These are phyloP conservation scores for Leccinum barrowsii DNA, from an alignment of 768 basidiomycete species.

Conservation along the genomic window DNA sequence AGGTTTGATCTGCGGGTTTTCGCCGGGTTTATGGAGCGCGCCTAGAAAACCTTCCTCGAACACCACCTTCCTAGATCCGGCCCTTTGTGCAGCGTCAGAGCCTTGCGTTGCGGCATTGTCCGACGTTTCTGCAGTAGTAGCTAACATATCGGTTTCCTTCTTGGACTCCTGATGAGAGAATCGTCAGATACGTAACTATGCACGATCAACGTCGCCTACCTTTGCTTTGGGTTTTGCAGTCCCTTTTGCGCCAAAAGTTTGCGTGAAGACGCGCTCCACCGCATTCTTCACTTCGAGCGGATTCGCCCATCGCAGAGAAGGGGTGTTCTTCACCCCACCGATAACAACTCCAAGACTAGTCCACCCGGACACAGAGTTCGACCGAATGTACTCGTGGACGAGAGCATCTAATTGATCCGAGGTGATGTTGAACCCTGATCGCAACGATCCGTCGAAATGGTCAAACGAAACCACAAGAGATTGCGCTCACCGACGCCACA, in stretches of 20 bases:
- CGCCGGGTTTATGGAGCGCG: constrained; percentile 88
- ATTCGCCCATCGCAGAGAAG: constrained; percentile 76
- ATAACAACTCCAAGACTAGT: constrained; percentile 64
- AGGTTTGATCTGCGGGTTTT: constrained; percentile 81
- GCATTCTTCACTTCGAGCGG: constrained; percentile 82
- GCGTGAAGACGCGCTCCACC: constrained; percentile 64
- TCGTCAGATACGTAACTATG: neutral
- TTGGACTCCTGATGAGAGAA: constrained; percentile 43
- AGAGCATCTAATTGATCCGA: constrained; percentile 54
- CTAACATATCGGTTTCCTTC: constrained; percentile 34
- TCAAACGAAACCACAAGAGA: neutral
- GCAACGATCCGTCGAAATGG: constrained; percentile 1
- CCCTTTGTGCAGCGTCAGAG: constrained; percentile 34
- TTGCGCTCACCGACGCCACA: constrained; percentile 80
- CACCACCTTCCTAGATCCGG: constrained; percentile 52
- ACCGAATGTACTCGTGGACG: constrained; percentile 55
- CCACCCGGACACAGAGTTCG: constrained; percentile 68
- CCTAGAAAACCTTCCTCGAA: constrained; percentile 96
- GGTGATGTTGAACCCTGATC: constrained; percentile 74
- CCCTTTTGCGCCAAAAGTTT: constrained; percentile 72
- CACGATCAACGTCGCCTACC: constrained; percentile 34
- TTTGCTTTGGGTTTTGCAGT: constrained; percentile 62
- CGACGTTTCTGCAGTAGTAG: neutral
- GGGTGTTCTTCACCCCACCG: constrained; percentile 55
- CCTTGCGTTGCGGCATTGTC: constrained; percentile 27